Evolutionary conservation across 805 yeast species (phyloP), one percentile per base, ranked within the genome.

Genomic region (Ogataea corticis): DNA sequence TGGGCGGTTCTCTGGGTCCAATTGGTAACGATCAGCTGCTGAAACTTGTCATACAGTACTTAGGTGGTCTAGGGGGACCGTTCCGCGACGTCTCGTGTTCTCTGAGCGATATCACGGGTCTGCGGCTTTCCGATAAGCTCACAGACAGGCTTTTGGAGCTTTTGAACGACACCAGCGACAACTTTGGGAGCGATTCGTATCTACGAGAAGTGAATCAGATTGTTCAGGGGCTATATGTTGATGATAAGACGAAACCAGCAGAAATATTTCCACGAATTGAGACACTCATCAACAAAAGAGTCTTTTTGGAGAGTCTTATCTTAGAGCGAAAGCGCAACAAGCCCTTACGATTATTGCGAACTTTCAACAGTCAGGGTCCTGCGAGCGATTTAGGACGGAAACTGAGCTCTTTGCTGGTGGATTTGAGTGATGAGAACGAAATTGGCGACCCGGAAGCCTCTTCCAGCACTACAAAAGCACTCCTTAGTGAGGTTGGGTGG

Each of bases 291-390:
- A 66, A 66, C 30, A 67, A 72, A 37, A 70, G 72, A 50, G 60
- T 65, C 40, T 75, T 66, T 41, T 54, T 77, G 40, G 82, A 77
- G 50, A 44, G 56, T 10, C 50, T 72, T 16, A 63, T 72, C 18
- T 56, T 65, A 10, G 58, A 60, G 12, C 57, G 65, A 1, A 57
- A 66, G 33, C 56, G 62, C 9, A 45, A 52, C 7, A 55, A 52
- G 11, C 76, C 81, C 0, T 50, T 77, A 13, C 40, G 50, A 14
- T 63, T 72, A 10, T 52, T 77, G 34, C 61, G 77, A 32, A 55
- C 58, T 6, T 29, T 55, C 17, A 50, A 25, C 16, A 19, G 17
- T 16, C 37, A 33, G 28, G n/a, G 35, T 9, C 7, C 45, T 14
- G 46, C 38, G 32, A 44, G 38, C n/a, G 7, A 5, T 4, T 15